Conservation (phyloP, 768 basidiomycete species). For the Collybia sordida region DNA sequence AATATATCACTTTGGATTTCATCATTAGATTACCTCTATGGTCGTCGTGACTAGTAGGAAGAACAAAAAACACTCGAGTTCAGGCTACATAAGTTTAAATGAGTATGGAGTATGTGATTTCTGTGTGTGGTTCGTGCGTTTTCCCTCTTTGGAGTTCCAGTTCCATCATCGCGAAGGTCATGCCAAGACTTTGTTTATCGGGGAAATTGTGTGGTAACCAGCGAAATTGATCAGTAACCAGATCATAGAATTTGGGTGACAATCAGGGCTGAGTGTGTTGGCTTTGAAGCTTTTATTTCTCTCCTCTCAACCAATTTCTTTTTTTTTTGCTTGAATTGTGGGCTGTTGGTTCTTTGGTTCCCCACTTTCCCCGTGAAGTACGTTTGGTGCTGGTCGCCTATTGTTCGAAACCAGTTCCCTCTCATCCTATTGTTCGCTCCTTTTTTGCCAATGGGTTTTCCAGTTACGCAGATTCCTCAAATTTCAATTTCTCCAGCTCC, state of each 20-base stretch:
- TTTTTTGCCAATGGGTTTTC: slow-evolving; percentile 38
- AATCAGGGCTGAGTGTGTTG: not conserved
- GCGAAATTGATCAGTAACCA: no score
- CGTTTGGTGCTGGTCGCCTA: slow-evolving; percentile 55
- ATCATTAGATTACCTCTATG: no score
- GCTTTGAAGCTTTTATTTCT: slow-evolving; percentile 3
- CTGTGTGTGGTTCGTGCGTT: no score
- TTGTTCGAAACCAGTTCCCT: slow-evolving; percentile 23
- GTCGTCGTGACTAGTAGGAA: no score
- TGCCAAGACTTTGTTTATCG: no score
- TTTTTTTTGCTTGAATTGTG: slow-evolving; percentile 9
- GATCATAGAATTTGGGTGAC: not conserved
- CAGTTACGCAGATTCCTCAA: slow-evolving; percentile 52
- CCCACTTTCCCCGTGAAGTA: not conserved
- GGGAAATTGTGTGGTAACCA: no score
- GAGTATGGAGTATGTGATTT: no score
- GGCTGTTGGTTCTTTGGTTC: slow-evolving; percentile 9
- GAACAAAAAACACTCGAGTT: no score
- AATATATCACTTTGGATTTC: no score
- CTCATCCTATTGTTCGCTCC: slow-evolving; percentile 15
- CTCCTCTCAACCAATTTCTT: slow-evolving; percentile 1
- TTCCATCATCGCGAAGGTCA: no score
- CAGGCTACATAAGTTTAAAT: no score
- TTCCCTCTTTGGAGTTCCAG: no score
- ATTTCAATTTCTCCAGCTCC: slow-evolving; percentile 73